phyloP scores from a whole-genome alignment of 1,139 yeast genomes.

The Casaregolazyma suthepensis region DNA sequence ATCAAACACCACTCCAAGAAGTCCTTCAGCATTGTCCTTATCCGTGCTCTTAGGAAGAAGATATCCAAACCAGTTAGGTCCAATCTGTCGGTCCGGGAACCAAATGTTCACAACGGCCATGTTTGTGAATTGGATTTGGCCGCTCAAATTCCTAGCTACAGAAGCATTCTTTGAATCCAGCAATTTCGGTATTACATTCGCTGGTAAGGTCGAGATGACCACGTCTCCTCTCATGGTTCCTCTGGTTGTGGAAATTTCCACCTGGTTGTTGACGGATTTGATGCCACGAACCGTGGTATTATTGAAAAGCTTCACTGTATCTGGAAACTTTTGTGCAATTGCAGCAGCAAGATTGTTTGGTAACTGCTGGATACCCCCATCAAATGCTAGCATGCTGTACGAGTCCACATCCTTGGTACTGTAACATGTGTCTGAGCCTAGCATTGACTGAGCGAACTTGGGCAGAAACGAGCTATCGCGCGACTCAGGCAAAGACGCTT shows the following conservation, averaged over 20 bases:
- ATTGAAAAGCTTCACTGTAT: constrained; percentile 42
- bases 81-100: constrained; percentile 26
- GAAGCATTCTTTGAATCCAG: constrained; percentile 13
- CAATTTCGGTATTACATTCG: constrained; percentile 19
- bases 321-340: constrained; percentile 35
- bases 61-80: constrained; percentile 71
- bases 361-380: constrained; percentile 29
- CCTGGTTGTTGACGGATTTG: constrained; percentile 13
- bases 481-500: constrained; percentile 24
- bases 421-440: constrained; percentile 16
- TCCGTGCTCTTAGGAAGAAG: constrained; percentile 58
- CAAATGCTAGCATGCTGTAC: constrained; percentile 27
- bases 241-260: constrained; percentile 12
- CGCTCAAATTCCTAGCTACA: constrained; percentile 16
- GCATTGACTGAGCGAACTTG: constrained; percentile 23
- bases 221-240: constrained; percentile 19
- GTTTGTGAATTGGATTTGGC: constrained; percentile 25
- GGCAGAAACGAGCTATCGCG: constrained; percentile 26
- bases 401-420: constrained; percentile 15
- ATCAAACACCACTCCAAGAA: constrained; percentile 87
- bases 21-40: constrained; percentile 47
- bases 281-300: constrained; percentile 18
- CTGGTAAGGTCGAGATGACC: constrained; percentile 29
- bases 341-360: constrained; percentile 30
- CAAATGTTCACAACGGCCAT: constrained; percentile 34